Evolutionary conservation across 129 eudicot genomes (phyloP).

Genomic region (Flaveria bidentis): DNA sequence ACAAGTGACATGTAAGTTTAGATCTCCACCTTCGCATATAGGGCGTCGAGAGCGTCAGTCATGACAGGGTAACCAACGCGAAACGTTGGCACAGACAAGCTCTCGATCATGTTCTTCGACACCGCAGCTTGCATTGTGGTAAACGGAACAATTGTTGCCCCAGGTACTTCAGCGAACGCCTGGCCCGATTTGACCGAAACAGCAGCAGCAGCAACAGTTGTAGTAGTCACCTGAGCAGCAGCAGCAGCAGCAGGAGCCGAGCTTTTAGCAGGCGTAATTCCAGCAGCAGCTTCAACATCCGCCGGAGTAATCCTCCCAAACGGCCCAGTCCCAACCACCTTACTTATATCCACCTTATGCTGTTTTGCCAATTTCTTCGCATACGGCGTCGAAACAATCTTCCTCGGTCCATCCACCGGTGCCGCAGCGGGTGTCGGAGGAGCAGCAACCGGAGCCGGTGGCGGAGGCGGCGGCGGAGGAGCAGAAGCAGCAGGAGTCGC

Average conservation of each 20-base stretch:
- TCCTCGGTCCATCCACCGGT: conserved; percentile 42
- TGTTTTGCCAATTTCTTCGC: conserved; percentile 98
- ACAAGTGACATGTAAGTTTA: neutral
- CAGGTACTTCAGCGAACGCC: conserved; percentile 62
- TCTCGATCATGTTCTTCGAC: conserved; percentile 86
- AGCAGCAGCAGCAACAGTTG: conserved; percentile 9
- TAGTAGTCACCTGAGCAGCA: neutral
- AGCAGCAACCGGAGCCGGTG: neutral
- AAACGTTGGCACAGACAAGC: conserved; percentile 84
- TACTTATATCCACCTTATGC: conserved; percentile 74
- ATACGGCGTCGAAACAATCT: conserved; percentile 71
- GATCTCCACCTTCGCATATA: conserved; percentile 67
- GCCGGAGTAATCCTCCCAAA: conserved; percentile 89
- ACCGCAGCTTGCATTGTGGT: conserved; percentile 88
- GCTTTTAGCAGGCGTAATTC: conserved; percentile 49
- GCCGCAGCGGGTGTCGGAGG: conserved; percentile 26
- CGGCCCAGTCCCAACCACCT: conserved; percentile 78
- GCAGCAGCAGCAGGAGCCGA: conserved; percentile 6
- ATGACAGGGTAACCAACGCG: conserved; percentile 82
- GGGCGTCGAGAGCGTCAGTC: conserved; percentile 82
- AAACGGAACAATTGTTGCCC: conserved; percentile 73
- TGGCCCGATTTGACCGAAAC: conserved; percentile 39
- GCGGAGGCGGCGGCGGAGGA: conserved; percentile 3
- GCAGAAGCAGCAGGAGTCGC: conserved; percentile 33
- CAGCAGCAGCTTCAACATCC: conserved; percentile 92